phyloP scores from a whole-genome alignment of 164 flowering plant species.

The Stephania cephalantha region DNA sequence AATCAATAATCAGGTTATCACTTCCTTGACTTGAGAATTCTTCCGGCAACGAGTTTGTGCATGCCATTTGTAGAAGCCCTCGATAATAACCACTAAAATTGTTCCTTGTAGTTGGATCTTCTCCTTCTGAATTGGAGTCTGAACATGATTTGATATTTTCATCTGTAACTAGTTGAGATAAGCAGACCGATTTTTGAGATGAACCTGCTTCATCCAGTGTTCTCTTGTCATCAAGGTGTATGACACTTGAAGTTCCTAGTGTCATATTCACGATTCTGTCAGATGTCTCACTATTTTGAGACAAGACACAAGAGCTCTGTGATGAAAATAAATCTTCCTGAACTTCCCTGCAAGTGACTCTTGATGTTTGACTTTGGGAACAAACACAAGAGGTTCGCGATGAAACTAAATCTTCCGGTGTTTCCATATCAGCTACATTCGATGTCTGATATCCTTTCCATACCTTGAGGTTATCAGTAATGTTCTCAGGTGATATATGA shows the following conservation, averaged over 20 bases:
- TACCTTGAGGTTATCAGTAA: slow-evolving; percentile 3
- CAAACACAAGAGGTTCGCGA: no score
- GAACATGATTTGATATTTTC: slow-evolving; percentile 40
- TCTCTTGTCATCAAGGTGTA: slow-evolving; percentile 10
- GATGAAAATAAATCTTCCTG: slow-evolving; percentile 46
- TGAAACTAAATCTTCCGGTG: no score
- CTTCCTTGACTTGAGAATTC: slow-evolving; percentile 21
- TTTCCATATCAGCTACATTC: no score
- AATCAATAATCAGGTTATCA: slow-evolving; percentile 13
- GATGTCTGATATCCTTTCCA: slow-evolving; percentile 18
- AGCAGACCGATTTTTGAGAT: slow-evolving; percentile 18
- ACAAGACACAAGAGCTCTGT: slow-evolving; percentile 34
- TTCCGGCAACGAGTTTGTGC: slow-evolving; percentile 15
- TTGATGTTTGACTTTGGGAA: not conserved
- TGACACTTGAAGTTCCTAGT: not conserved
- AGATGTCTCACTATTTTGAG: slow-evolving; percentile 21
- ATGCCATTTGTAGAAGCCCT: slow-evolving; percentile 24
- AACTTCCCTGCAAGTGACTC: slow-evolving; percentile 18
- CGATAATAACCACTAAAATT: slow-evolving; percentile 13
- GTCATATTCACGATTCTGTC: slow-evolving; percentile 11
- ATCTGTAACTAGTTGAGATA: slow-evolving; percentile 20
- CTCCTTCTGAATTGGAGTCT: slow-evolving; percentile 54
- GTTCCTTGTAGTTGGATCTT: slow-evolving; percentile 23
- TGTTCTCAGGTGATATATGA: slow-evolving; percentile 12
- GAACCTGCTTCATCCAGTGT: slow-evolving; percentile 13